Percentiles rank a stretch among this genome's conserved stretches.
Conservation (phyloP, 169 alveolate genomes). For the Fabrea salina region DNA sequence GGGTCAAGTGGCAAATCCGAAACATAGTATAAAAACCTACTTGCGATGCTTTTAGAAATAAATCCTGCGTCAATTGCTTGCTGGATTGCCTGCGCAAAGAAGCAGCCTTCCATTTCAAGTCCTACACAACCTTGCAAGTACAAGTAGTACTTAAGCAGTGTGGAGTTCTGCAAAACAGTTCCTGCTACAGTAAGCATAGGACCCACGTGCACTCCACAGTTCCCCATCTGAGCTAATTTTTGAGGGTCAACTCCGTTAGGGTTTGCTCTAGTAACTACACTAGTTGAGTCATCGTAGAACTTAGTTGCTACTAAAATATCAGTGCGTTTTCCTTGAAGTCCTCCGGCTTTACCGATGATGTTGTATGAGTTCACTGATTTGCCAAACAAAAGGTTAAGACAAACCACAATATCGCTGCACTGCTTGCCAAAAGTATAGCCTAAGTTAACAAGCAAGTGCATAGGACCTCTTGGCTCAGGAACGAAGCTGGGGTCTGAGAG, state of each 20-base stretch:
- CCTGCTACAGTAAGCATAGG: conserved; percentile 36
- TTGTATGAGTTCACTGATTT: neutral
- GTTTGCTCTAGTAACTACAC: conserved; percentile 9
- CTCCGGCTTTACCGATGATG: conserved; percentile 38
- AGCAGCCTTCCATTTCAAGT: conserved; percentile 40
- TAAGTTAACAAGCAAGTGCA: conserved; percentile 11
- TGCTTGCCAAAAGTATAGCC: conserved; percentile 41
- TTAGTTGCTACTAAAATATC: conserved; percentile 31
- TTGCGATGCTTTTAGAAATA: neutral
- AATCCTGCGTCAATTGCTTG: conserved; percentile 3
- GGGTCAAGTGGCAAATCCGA: conserved; percentile 38
- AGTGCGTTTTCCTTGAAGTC: conserved; percentile 29
- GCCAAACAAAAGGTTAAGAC: conserved; percentile 17
- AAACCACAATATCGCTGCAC: conserved; percentile 14
- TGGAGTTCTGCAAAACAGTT: conserved; percentile 30
- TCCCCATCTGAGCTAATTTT: neutral
- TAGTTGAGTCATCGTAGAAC: neutral
- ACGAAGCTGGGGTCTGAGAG: neutral
- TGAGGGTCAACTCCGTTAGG: neutral
- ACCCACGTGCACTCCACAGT: conserved; percentile 23
- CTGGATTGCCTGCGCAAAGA: neutral
- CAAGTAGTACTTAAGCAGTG: conserved; percentile 13
- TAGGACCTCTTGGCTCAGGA: neutral
- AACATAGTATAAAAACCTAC: conserved; percentile 34
- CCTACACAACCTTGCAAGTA: conserved; percentile 31